Evolutionary conservation across 352 stramenopile genomes (phyloP), one percentile per base, ranked within the genome.

Genomic region (Phytophthora rubi): DNA sequence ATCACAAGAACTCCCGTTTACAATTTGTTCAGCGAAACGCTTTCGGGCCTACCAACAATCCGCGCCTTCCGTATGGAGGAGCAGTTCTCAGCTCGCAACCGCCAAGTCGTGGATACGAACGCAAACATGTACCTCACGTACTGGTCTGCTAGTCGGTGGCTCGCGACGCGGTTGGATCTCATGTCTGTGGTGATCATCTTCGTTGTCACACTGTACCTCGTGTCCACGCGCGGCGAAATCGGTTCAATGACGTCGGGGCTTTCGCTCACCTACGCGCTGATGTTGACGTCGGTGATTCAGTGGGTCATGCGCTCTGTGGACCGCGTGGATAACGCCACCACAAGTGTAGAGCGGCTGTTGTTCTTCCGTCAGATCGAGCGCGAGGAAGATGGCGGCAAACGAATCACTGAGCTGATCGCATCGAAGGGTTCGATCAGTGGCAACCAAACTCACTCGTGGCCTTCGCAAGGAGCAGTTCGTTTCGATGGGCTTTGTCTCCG

Each of bases 41-140:
- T 99, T 9, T 88, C 85, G 54, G 97, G 97, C 7, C 81, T 99
- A 3, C 59, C 86, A 1, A 98, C 90, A 6, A 98, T 99, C 18
- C 88, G 96, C 55, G 82, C 88, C 5, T 94, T 85, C 54, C 58
- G 68, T 13, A 85, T 80, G 75, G 66, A 80, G 9, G 23, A 62
- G 2, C 33, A 73, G 15, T 83, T 81, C 47, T 63, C 66, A 13
- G 9, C 53, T 6, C 63, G 71, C 13, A 85, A 88, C 62, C 76
- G 73, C 32, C 62, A 45, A 32, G 74, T 73, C 7, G 74, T 87
- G 6, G 75, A 84, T 42, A 58, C 57, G 21, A 86, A 84, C 35
- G 55, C 76, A 1, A 77, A 65, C 42, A 70, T 75, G 59, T 86
- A 81, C 53, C 70, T 86, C 18, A 75, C 64, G 2, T 82, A 77